Base-by-base conservation (phyloP, 2,329 filamentous ascomycete species). In the Drechslerella stenobrocha region DNA sequence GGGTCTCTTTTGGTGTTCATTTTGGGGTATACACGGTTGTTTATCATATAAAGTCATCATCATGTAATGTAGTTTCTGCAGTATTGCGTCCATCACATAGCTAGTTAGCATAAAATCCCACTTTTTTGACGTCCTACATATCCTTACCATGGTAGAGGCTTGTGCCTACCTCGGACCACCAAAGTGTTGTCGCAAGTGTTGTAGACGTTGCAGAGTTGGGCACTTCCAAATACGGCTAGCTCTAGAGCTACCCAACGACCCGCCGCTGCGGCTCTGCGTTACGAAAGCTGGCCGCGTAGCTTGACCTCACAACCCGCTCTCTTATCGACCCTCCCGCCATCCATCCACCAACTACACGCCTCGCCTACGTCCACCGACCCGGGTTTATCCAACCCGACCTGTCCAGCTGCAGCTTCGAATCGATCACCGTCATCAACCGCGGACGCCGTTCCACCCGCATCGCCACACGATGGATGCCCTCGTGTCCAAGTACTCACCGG, bases 401-500 rank as follows among this genome's bases (percentile, higher is more conserved):
- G n/a, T n/a, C n/a, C n/a, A n/a, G n/a, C n/a, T n/a, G n/a, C n/a
- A n/a, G n/a, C n/a, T n/a, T n/a, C n/a, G n/a, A n/a, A n/a, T n/a
- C n/a, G n/a, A n/a, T n/a, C n/a, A n/a, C n/a, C n/a, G n/a, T n/a
- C n/a, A n/a, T n/a, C n/a, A n/a, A n/a, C n/a, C n/a, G n/a, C n/a
- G n/a, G n/a, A n/a, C n/a, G n/a, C n/a, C n/a, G n/a, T n/a, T 30
- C 28, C 48, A 13, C 53, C 48, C 32, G 15, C 37, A 52, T 42
- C 23, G 9, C 18, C 24, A 42, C 34, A 60, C 42, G 15, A 98
- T 98, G 93, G 90, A 98, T 79, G 84, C 89, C 74, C 85, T 98
- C 77, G 90, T 98, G 74, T 86, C 91, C 73, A 88, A 87, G 78
- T 97, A 97, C 83, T 89, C 87, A 79, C 86, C 87, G 74, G 85